A percentile compares a stretch with the other conserved stretches of the same genome.
phyloP scores from a whole-genome alignment of 2,329 filamentous ascomycete species.

The Aspergillus quadricinctus region DNA sequence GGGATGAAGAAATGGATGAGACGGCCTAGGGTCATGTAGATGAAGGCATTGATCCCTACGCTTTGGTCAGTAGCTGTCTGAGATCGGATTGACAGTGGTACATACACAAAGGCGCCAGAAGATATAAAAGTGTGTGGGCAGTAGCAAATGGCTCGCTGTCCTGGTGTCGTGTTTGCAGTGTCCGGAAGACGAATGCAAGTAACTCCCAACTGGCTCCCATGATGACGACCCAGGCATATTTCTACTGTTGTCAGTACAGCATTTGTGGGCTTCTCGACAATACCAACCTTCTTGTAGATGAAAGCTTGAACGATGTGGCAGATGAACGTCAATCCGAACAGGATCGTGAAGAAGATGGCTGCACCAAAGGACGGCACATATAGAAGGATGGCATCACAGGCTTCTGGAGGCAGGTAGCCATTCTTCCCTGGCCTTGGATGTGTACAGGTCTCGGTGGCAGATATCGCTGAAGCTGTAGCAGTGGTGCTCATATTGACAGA shows the following conservation, averaged over 20 bases:
- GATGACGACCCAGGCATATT: constrained; percentile 43
- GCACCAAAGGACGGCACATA: constrained; percentile 30
- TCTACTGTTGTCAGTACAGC: constrained; percentile 17
- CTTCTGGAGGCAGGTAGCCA: constrained; percentile 34
- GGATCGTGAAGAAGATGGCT: constrained; percentile 28
- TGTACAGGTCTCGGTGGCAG: constrained; percentile 15
- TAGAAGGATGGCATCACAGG: constrained; percentile 31
- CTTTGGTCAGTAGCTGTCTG: constrained; percentile 11
- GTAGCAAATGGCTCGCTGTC: constrained; percentile 28
- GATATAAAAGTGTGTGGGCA: constrained; percentile 39
- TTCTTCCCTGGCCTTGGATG: constrained; percentile 29
- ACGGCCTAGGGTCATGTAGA: constrained; percentile 45
- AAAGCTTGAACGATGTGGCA: constrained; percentile 31
- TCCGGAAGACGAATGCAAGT: constrained; percentile 37
- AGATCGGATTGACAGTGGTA: background rate
- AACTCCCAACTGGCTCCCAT: constrained; percentile 42
- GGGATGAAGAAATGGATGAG: constrained; percentile 45
- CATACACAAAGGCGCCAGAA: constrained; percentile 39
- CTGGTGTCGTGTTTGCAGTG: constrained; percentile 39
- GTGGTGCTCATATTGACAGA: constrained; percentile 6
- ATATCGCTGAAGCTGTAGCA: constrained; percentile 11
- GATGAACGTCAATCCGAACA: constrained; percentile 28
- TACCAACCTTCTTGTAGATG: constrained; percentile 25
- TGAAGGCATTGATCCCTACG: constrained; percentile 41
- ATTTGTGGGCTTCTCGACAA: background rate